These are phyloP conservation scores for Triticum monococcum DNA, from an alignment of 176 grass and related monocot genomes.

Conservation along the genomic window DNA sequence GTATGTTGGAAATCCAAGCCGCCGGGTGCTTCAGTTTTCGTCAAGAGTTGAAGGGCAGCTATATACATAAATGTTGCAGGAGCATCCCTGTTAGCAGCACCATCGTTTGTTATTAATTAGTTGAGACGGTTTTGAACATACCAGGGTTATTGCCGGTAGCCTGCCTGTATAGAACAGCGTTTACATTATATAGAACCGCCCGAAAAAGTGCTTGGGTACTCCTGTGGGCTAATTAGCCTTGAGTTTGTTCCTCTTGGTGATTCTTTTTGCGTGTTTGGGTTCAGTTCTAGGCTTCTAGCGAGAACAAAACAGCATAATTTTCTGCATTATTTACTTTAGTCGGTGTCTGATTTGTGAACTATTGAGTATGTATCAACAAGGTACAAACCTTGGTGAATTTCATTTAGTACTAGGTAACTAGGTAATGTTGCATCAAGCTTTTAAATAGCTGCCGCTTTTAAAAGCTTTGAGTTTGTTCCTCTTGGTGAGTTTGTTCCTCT, in stretches of 20 bases:
- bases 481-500: too few relatives aligned
- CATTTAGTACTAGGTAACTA: not conserved
- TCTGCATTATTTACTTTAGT: not conserved
- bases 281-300: not conserved
- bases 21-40: not conserved
- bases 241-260: not conserved
- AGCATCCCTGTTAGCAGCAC: not conserved
- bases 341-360: not conserved
- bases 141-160: not conserved
- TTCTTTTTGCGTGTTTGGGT: slow-evolving; percentile 19
- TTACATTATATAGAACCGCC: slow-evolving; percentile 50
- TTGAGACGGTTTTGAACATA: slow-evolving; percentile 47
- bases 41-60: slow-evolving; percentile 10
- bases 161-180: slow-evolving; percentile 45
- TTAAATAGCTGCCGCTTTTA: too few relatives aligned
- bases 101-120: slow-evolving; percentile 22
- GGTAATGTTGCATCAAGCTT: not conserved
- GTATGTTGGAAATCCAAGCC: not conserved
- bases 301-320: not conserved
- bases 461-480: too few relatives aligned
- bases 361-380: not conserved
- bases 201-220: slow-evolving; percentile 16
- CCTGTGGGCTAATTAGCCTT: slow-evolving; percentile 29
- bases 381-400: not conserved
- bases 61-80: not conserved